phyloP scores from a whole-genome alignment of 1,284 basidiomycete genomes.

The Fistulinella cinereoalba region DNA sequence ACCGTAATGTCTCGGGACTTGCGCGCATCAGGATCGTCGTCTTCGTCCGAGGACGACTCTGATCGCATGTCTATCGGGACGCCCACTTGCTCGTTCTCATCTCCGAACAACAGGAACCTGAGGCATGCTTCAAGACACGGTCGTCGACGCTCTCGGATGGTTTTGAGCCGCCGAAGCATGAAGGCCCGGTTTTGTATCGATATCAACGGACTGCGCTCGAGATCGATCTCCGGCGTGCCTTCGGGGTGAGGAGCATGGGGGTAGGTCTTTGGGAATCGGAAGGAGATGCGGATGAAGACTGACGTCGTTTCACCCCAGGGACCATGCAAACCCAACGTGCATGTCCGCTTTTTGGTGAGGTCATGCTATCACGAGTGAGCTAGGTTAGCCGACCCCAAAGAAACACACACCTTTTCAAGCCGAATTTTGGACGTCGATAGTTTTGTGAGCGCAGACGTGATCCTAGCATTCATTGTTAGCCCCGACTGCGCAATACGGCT shows the following conservation, averaged over 20 bases:
- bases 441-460: conserved; percentile 73
- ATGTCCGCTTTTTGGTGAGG: conserved; percentile 73
- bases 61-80: conserved; percentile 45
- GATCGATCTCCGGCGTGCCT: conserved; percentile 74
- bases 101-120: conserved; percentile 72
- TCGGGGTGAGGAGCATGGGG: conserved; percentile 59
- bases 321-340: conserved; percentile 84
- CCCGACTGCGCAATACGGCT: background rate
- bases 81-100: conserved; percentile 49
- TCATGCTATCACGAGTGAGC: conserved; percentile 56
- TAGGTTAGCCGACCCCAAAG: background rate
- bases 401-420: conserved; percentile 69
- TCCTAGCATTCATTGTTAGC: conserved; percentile 43
- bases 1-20: conserved; percentile 50
- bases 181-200: conserved; percentile 71
- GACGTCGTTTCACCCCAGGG: conserved; percentile 84
- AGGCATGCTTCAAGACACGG: conserved; percentile 84
- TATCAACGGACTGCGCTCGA: conserved; percentile 82
- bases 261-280: conserved; percentile 85
- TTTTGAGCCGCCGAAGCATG: conserved; percentile 72
- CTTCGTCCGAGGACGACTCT: conserved; percentile 52
- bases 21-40: conserved; percentile 36
- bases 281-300: conserved; percentile 82
- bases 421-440: conserved; percentile 73
- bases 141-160: conserved; percentile 63